Evolutionary conservation across 257 asterid species (phyloP), one percentile per base, ranked within the genome.

Genomic region (Rhazya stricta): DNA sequence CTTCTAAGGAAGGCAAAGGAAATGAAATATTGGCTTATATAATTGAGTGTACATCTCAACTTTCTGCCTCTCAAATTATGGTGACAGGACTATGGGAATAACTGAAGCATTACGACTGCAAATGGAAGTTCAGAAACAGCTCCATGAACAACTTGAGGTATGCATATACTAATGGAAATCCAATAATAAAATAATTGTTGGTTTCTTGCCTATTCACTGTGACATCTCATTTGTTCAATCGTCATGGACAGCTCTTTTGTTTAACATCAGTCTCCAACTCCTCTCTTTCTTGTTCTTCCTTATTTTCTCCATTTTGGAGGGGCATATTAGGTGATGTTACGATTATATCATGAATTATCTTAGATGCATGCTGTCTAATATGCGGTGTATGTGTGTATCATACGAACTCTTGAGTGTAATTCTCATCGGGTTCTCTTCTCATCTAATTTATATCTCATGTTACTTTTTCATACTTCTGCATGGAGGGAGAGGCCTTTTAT

Each of bases 91-190:
- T 5, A 82, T 83, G 82, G 96, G 92, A 18, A 90, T 90, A 60
- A 89, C 94, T 25, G 97, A 92, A 84, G 96, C 97, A 53, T 87
- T 92, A 63, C 84, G 91, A 78, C 43, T 92, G 72, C 97, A 92
- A 81, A 86, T 92, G 92, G 97, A 92, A 81, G 97, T 92, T 9
- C 97, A 92, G 88, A 92, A 92, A 82, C 92, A 89, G 82, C 92
- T 92, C 74, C 96, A 92, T 23, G 97, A 92, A 80, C 97, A 92
- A 80, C 97, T 92, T 48, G 97, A 92, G 96, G 96, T 92, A 86
- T 16, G 69, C 78, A 42, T 69, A 73, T 70, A 48, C 12, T 74
- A 65, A 68, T 58, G 18, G 10, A 67, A 9, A 13, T 21, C 61
- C 57, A 60, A 19, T 43, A 12, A 27, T 11, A 53, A 34, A 5